Evolutionary conservation across 495 filamentous ascomycete genomes (phyloP).

Genomic region (Talaromyces adpressus): DNA sequence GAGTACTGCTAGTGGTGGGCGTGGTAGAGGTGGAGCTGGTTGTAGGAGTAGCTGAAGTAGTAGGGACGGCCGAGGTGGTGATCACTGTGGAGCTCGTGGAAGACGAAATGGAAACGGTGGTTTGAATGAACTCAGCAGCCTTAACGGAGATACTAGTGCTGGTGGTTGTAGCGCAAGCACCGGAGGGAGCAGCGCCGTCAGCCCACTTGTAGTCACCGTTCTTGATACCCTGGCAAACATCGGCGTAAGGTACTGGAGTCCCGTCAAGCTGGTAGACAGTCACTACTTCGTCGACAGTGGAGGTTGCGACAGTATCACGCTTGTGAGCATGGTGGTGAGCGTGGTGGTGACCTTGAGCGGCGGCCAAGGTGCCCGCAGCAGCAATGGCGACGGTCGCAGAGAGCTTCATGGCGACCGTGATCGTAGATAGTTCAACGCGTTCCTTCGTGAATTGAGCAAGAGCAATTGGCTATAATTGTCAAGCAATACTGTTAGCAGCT

Average conservation of each 20-base stretch:
- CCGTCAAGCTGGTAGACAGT: slow-evolving; percentile 55
- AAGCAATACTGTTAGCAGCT: neutral
- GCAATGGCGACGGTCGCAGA: slow-evolving; percentile 36
- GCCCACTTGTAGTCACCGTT: slow-evolving; percentile 42
- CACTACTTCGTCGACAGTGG: slow-evolving; percentile 46
- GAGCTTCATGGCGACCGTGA: slow-evolving; percentile 34
- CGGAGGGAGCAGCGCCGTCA: slow-evolving; percentile 20
- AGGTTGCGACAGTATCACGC: slow-evolving; percentile 28
- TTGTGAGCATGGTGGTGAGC: slow-evolving; percentile 34
- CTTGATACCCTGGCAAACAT: slow-evolving; percentile 57
- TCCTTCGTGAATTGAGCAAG: slow-evolving; percentile 2
- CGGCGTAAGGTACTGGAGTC: slow-evolving; percentile 38
- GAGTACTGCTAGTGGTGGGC: slow-evolving; percentile 15
- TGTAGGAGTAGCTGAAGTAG: slow-evolving; percentile 11
- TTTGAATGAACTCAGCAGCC: slow-evolving; percentile 23
- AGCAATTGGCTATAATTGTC: slow-evolving; percentile 2
- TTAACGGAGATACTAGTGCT: slow-evolving; percentile 12
- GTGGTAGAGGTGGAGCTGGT: slow-evolving; percentile 15
- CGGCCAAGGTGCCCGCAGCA: slow-evolving; percentile 38
- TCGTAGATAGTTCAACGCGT: slow-evolving; percentile 9
- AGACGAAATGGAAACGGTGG: slow-evolving; percentile 14
- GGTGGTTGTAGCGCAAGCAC: slow-evolving; percentile 22
- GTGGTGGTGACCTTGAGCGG: slow-evolving; percentile 36
- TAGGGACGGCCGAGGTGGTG: slow-evolving; percentile 5
- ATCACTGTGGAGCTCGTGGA: neutral